Evolutionary conservation across 305 asterid species (phyloP).

Genomic region (Ilex paraguariensis): DNA sequence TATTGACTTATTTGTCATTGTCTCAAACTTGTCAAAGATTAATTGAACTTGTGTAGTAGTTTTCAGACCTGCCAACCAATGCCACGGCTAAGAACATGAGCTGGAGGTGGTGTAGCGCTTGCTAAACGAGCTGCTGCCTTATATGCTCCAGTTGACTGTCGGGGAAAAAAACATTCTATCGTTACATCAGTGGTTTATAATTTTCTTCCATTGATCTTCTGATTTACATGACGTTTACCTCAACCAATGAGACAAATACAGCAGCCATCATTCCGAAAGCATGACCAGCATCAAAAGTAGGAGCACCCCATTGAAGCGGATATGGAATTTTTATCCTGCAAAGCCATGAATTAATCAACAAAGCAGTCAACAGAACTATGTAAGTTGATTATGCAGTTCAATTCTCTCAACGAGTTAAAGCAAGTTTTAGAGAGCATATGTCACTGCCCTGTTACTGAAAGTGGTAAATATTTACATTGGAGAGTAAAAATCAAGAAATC

Average conservation of each 20-base stretch:
- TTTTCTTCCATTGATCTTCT: background rate
- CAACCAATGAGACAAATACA: conserved; percentile 82
- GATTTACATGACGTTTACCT: conserved; percentile 32
- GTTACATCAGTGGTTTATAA: background rate
- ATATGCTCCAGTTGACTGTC: conserved; percentile 93
- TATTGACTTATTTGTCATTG: no score
- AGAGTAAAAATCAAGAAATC: no score
- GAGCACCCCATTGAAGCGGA: conserved; percentile 98
- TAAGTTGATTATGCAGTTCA: no score
- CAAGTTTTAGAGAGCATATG: no score
- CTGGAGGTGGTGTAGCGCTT: conserved; percentile 97
- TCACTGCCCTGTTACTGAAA: no score
- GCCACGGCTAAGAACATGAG: conserved; percentile 98
- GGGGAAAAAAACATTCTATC: conserved; percentile 6
- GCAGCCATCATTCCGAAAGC: conserved; percentile 98
- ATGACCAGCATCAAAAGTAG: conserved; percentile 94
- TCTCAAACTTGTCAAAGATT: no score
- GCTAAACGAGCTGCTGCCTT: conserved; percentile 94
- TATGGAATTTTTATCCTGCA: conserved; percentile 88
- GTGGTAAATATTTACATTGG: no score
- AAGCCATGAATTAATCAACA: no score
- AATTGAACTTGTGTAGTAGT: background rate
- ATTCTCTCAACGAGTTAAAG: no score
- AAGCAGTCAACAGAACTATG: no score
- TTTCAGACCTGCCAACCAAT: conserved; percentile 91